phyloP scores from a whole-genome alignment of 371 early-diverging fungal genomes.

The Apophysomyces ossiformis region DNA sequence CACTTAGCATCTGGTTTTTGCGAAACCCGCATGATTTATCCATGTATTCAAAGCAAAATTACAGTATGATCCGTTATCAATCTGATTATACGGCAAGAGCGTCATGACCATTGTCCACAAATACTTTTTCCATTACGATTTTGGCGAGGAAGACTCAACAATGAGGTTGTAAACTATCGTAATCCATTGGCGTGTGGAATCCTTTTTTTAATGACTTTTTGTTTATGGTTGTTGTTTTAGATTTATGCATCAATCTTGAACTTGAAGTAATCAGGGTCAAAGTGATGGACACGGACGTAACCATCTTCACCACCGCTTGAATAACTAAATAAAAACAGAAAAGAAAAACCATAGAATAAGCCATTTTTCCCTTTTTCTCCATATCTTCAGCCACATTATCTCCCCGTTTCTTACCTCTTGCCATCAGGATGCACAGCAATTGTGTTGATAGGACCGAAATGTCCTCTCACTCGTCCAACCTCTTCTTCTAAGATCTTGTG shows the following conservation, averaged over 20 bases:
- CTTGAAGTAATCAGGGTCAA: slow-evolving; percentile 94
- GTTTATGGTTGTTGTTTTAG: background rate
- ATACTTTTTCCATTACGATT: too few relatives aligned
- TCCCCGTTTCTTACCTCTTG: slow-evolving; percentile 50
- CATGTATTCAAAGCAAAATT: too few relatives aligned
- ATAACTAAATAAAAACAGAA: slow-evolving; percentile 57
- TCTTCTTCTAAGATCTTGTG: slow-evolving; percentile 97
- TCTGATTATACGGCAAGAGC: too few relatives aligned
- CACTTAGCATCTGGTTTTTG: too few relatives aligned
- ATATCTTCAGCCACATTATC: too few relatives aligned
- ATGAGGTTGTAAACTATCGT: background rate
- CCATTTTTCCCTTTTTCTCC: too few relatives aligned
- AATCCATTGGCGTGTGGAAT: slow-evolving; percentile 1
- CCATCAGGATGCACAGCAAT: slow-evolving; percentile 97
- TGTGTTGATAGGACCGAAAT: slow-evolving; percentile 99
- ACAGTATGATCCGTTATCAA: too few relatives aligned
- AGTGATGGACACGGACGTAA: slow-evolving; percentile 94
- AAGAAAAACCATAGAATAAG: too few relatives aligned
- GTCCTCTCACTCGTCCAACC: slow-evolving; percentile 97
- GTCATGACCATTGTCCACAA: too few relatives aligned
- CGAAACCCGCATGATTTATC: too few relatives aligned
- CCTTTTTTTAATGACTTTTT: slow-evolving; percentile 11
- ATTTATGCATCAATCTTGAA: slow-evolving; percentile 76
- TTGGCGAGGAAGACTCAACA: too few relatives aligned
- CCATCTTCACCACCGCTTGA: slow-evolving; percentile 99